Base-by-base conservation (phyloP, 768 basidiomycete species). In the Pilatotrama ljubarskyi region DNA sequence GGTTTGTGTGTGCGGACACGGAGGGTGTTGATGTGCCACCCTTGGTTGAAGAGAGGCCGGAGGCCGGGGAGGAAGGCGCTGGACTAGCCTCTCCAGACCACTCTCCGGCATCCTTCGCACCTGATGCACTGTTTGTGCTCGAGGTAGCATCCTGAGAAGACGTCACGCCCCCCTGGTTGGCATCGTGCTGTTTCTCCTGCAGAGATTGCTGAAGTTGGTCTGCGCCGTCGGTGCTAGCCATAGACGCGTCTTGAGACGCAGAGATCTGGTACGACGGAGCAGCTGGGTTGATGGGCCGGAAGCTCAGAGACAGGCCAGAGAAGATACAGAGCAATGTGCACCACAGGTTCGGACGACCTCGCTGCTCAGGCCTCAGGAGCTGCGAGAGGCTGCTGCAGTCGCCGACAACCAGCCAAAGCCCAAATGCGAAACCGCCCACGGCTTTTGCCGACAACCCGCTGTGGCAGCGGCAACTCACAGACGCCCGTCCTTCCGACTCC, bases 181-280 rank as follows among this genome's bases (percentile, higher is more conserved):
- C 55, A 52, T 57, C 47, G 37, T 35, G 35, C 9, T 25, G 58
- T 57, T 67, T 70, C 59, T 51, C 67, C 61, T 64, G 55, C 63
- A 62, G 62, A 51, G 63, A 77, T 71, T 75, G 73, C 70, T 81
- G 80, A 69, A 77, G 69, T 73, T 74, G 73, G 75, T 74, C 74
- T 74, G 77, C 72, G 69, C 76, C 75, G 73, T 83, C 84, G 76
- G 75, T 80, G 79, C 83, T 78, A 73, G 87, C 88, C 89, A 91
- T 91, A 84, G 78, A 88, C 89, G 86, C 87, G 88, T 86, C 82
- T 74, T 63, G 74, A 77, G 85, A 88, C 86, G 85, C 84, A 76
- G 37, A 36, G 10, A 35, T 25, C 15, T 50, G 47, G 55, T 49
- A 32, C 38, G 55, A 38, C 36, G 47, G 36, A 38, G 64, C 57